Conservation (phyloP, 352 stramenopile genomes). For the Globisporangium parvum region DNA sequence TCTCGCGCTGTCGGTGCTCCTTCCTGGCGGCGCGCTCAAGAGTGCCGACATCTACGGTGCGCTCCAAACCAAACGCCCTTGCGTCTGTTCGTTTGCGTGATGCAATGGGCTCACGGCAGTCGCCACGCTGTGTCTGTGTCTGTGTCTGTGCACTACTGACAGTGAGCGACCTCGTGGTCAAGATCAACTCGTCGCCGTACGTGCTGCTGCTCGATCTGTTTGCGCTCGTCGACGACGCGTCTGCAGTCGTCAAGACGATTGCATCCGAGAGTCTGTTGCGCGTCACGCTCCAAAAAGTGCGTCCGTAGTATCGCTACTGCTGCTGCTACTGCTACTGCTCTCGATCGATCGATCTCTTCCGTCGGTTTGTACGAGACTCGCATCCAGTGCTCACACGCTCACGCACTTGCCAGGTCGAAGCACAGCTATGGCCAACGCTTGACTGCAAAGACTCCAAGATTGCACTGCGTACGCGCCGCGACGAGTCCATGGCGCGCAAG, state of each 20-base stretch:
- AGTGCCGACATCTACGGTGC: constrained; percentile 67
- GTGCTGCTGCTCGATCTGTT: constrained; percentile 68
- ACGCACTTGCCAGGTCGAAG: constrained; percentile 1
- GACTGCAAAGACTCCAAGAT: constrained; percentile 29
- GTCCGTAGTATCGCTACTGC: neutral
- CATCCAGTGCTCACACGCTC: neutral
- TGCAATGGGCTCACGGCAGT: neutral
- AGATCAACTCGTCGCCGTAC: constrained; percentile 72
- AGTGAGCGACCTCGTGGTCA: constrained; percentile 80
- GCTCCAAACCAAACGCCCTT: neutral
- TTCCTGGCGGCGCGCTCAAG: constrained; percentile 42
- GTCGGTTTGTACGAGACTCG: too few species aligned
- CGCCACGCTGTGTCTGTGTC: neutral
- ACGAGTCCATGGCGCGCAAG: constrained; percentile 64
- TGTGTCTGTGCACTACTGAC: neutral
- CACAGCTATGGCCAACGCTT: constrained; percentile 40
- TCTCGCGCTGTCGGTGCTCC: constrained; percentile 42
- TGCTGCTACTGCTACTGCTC: neutral
- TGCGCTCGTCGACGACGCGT: constrained; percentile 44
- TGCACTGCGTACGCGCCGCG: constrained; percentile 29
- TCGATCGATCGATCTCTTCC: too few species aligned
- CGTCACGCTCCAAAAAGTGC: constrained; percentile 43
- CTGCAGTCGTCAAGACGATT: constrained; percentile 40
- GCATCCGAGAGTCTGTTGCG: constrained; percentile 31
- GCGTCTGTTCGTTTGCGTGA: neutral